A percentile compares a stretch with the other conserved stretches of the same genome.
These are phyloP conservation scores for Hordeum marinum DNA, from an alignment of 176 grass and related monocot genomes.

Conservation along the genomic window DNA sequence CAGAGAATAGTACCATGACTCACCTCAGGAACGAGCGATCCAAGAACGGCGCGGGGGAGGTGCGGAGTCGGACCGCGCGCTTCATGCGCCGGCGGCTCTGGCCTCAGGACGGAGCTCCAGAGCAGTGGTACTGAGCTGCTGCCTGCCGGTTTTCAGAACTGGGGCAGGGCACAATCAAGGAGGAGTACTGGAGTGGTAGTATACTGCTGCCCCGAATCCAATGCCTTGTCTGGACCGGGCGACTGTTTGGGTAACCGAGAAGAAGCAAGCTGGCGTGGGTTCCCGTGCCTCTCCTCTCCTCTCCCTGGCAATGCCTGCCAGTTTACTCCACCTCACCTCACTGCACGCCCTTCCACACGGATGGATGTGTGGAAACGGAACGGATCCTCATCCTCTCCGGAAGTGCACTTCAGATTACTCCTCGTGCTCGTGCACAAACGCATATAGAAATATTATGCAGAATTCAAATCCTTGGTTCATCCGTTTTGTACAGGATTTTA, in stretches of 20 bases:
- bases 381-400: not conserved
- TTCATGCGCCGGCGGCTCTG: not conserved
- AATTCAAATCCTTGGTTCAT: too few species aligned
- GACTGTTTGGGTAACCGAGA: conserved; percentile 16
- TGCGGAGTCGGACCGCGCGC: not conserved
- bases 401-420: not conserved
- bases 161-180: conserved; percentile 25
- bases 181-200: not conserved
- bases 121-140: not conserved
- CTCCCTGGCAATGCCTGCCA: not conserved
- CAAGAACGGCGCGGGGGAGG: not conserved
- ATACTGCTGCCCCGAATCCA: conserved; percentile 32
- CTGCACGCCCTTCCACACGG: not conserved
- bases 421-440: not conserved
- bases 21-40: not conserved
- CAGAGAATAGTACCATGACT: not conserved
- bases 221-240: conserved; percentile 32
- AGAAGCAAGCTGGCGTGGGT: conserved; percentile 32
- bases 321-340: not conserved
- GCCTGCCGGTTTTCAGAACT: conserved; percentile 13
- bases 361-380: not conserved
- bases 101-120: not conserved
- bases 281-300: not conserved
- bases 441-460: not conserved
- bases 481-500: not conserved